Base-by-base conservation (phyloP, 352 stramenopile genomes). In the Pythium brachiatum region DNA sequence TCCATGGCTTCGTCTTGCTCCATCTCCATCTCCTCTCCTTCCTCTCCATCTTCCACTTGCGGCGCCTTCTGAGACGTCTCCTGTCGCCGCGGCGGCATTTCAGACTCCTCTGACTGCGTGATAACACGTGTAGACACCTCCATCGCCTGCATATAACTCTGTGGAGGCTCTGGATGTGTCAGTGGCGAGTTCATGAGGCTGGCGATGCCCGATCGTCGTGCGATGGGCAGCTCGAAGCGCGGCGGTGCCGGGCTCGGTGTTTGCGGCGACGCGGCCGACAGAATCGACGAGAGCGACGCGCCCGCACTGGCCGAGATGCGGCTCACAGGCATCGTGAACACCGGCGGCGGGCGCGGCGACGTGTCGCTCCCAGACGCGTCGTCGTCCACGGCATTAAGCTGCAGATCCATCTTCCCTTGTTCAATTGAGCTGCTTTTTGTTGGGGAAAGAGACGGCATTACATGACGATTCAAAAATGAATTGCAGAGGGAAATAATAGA, bases 161-260 rank as follows among this genome's bases (percentile, higher is more conserved):
- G 44, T 9, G 29, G 23, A n/a, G n/a, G 16, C 31, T 66, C 34
- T 11, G 31, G 15, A 11, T n/a, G 31, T 7, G 36, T 34, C 61
- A 74, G 70, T 1, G 79, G 79, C 27, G 78, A 85, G 69, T 88
- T 88, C 73, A 89, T 89, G 68, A 89, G 73, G 34, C 69, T 81
- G 2, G 78, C 86, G 48, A 89, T 69, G 3, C 69, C 76, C 0
- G 64, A 38, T 84, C 66, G 8, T 51, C 76, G 1, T 59, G 64
- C 47, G 51, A 64, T 39, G 0, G 32, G 36, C 38, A 60, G 32
- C 43, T 53, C 29, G 15, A 64, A 67, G 11, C 41, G 18, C 16
- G 51, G 60, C 21, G 55, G 52, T 20, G 15, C 39, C 44, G 44
- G 58, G 18, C 60, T 11, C 3, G 54, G 60, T 21, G 56, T 66